Evolutionary conservation across 1,139 yeast species (phyloP).

Genomic region (Geotrichum australiense): DNA sequence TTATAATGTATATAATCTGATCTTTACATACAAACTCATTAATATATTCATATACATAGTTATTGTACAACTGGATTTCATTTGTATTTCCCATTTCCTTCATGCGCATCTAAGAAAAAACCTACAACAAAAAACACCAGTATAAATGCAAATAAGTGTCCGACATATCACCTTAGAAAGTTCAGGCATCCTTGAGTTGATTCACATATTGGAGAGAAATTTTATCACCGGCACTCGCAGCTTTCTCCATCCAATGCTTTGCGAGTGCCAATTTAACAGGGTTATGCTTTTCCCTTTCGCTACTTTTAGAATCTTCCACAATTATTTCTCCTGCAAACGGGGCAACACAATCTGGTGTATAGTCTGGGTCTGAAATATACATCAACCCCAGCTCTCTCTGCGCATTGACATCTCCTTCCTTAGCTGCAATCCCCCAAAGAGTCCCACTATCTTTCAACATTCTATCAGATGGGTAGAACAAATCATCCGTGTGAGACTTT

Average conservation of each 20-base stretch:
- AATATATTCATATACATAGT: too few species aligned
- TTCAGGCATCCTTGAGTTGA: constrained; percentile 12
- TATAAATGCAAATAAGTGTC: too few species aligned
- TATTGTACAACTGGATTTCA: too few species aligned
- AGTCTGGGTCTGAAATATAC: constrained; percentile 31
- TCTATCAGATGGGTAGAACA: constrained; percentile 24
- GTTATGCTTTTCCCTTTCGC: constrained; percentile 26
- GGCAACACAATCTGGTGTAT: constrained; percentile 25
- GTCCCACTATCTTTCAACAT: constrained; percentile 28
- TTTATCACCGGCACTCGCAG: constrained; percentile 30
- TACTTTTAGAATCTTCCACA: constrained; percentile 18
- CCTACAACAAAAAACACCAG: too few species aligned
- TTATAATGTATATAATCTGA: too few species aligned
- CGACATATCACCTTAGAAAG: too few species aligned
- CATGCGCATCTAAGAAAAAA: too few species aligned
- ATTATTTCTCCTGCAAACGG: constrained; percentile 28
- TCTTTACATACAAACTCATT: too few species aligned
- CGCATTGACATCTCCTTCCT: constrained; percentile 29
- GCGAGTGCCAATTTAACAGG: constrained; percentile 31
- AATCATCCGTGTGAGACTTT: constrained; percentile 19
- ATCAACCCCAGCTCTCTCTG: constrained; percentile 32
- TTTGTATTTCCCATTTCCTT: too few species aligned
- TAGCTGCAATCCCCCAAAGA: constrained; percentile 31
- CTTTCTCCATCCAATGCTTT: constrained; percentile 32
- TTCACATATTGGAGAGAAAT: constrained; percentile 30